Conservation (phyloP, 805 yeast species). For the Ogataea henricii region DNA sequence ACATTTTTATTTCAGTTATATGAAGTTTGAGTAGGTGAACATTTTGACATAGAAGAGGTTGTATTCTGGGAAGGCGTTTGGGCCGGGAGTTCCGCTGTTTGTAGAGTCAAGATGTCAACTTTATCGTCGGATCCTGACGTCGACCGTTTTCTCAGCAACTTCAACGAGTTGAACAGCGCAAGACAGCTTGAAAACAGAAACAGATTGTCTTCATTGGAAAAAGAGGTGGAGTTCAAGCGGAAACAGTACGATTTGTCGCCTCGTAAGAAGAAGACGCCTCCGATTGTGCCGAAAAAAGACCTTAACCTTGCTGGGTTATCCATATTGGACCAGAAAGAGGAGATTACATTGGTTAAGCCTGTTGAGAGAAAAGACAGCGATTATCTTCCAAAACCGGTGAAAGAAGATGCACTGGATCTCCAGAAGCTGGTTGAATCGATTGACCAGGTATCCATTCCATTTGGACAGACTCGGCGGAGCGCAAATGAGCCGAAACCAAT, state of each 20-base stretch:
- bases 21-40: too few relatives aligned
- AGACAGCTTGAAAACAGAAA: conserved; percentile 23
- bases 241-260: conserved; percentile 24
- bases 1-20: too few relatives aligned
- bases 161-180: conserved; percentile 20
- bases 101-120: conserved; percentile 8
- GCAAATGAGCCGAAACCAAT: conserved; percentile 27
- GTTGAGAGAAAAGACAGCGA: conserved; percentile 17
- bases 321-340: not conserved
- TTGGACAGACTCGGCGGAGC: conserved; percentile 2
- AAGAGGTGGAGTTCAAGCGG: conserved; percentile 24
- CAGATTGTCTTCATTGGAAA: conserved; percentile 21
- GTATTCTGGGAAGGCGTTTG: too few relatives aligned
- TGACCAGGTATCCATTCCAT: conserved; percentile 11
- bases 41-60: too few relatives aligned
- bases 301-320: conserved; percentile 9
- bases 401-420: not conserved
- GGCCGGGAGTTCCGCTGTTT: not conserved
- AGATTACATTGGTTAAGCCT: conserved; percentile 18
- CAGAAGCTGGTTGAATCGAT: conserved; percentile 11
- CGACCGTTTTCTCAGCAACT: conserved; percentile 27
- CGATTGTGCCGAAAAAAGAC: conserved; percentile 32
- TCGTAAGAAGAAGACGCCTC: conserved; percentile 28
- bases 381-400: not conserved
- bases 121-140: conserved; percentile 27